Evolutionary conservation across 352 stramenopile genomes (phyloP), one percentile per base, ranked within the genome.

Genomic region (Thalassiosira allenii): DNA sequence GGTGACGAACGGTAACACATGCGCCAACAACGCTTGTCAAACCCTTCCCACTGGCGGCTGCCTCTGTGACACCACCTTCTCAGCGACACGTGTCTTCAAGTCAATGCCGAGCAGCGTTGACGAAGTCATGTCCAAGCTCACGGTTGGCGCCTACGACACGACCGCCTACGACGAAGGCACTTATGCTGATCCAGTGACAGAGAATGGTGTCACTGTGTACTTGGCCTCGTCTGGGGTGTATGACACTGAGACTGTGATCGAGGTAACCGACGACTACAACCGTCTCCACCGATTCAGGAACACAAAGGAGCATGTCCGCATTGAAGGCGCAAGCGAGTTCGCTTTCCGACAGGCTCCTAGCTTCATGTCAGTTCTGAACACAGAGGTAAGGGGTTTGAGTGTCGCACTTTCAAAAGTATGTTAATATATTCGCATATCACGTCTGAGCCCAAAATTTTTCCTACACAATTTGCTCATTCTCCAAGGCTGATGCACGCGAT

Each of bases 281-380:
- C 66, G 65, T 20, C 30, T 63, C 23, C 61, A 74, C 22, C 59
- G 67, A n/a, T 71, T 84, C 43, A 91, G 84, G 33, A 93, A 92
- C 32, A 72, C 59, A 25, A 68, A 69, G 22, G 86, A 86, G 25
- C 75, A 23, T 37, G 85, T 92, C 44, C 29, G 52, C 52, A 75
- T 92, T 61, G 3, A 67, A 71, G 80, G 83, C 27, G 70, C 66
- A 47, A 69, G 6, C 25, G 47, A 66, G n/a, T 88, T 75, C 23
- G 56, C 71, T 29, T 94, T 95, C 76, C 85, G 83, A 30, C 91
- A 94, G 68, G 57, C 83, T 23, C 81, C 84, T 29, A 79, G 80
- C 61, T 94, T 94, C 61, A 88, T 92, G 73, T 83, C 69, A 65
- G 47, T 91, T 41, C 63, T 83, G 2, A 86, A 89, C 25, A 73